A percentile compares a stretch with the other conserved stretches of the same genome.
Evolutionary conservation across 768 basidiomycete species (phyloP).

Genomic region (Mycena floridula): DNA sequence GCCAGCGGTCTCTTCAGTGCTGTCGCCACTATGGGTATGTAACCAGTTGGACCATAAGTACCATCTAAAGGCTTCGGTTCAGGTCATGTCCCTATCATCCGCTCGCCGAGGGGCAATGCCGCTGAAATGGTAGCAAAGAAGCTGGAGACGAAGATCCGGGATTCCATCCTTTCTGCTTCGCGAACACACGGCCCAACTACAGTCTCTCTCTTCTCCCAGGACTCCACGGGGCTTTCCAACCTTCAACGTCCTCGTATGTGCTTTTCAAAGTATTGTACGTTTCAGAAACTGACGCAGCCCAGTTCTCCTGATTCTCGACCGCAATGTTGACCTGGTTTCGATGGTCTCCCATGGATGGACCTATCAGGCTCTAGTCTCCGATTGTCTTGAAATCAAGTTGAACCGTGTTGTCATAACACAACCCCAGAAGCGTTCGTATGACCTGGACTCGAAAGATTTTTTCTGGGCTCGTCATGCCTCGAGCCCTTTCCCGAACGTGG

Average conservation of each 20-base stretch:
- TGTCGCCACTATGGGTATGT: constrained; percentile 76
- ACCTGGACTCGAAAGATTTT: constrained; percentile 97
- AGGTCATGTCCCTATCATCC: constrained; percentile 93
- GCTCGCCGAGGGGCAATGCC: constrained; percentile 92
- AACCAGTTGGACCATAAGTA: no score
- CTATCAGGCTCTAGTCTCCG: constrained; percentile 96
- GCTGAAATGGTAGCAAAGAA: constrained; percentile 99
- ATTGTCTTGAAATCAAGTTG: constrained; percentile 94
- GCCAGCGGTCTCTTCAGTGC: constrained; percentile 90
- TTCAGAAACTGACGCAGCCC: constrained; percentile 11
- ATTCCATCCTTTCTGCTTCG: constrained; percentile 68
- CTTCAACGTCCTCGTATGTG: constrained; percentile 79
- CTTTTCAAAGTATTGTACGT: neutral
- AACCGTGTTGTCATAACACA: constrained; percentile 86
- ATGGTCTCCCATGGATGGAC: constrained; percentile 98
- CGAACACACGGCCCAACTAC: constrained; percentile 42
- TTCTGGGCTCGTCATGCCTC: constrained; percentile 98
- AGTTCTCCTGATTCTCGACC: constrained; percentile 92
- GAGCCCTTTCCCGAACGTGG: constrained; percentile 96
- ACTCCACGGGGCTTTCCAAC: constrained; percentile 76
- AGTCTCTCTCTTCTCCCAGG: constrained; percentile 69
- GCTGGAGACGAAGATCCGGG: constrained; percentile 86
- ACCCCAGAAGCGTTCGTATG: constrained; percentile 73
- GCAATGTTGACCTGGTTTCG: constrained; percentile 91
- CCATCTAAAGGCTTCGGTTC: no score